Evolutionary conservation across 2,329 filamentous ascomycete species (phyloP).

Genomic region (Botrytis deweyae): DNA sequence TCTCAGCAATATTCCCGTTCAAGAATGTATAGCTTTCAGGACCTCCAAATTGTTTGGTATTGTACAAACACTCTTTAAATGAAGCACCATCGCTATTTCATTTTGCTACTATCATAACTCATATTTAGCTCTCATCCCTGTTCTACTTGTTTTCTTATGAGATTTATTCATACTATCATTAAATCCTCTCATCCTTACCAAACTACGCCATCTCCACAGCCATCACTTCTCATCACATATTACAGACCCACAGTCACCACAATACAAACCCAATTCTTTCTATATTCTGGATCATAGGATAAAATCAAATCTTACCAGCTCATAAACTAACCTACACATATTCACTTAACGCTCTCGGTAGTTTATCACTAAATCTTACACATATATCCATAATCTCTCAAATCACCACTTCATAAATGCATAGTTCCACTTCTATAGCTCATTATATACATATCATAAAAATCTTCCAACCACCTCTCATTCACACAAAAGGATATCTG

Average conservation of each 20-base stretch:
- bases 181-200: accelerated
- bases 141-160: neutral
- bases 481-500: no score
- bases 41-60: neutral
- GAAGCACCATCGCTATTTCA: accelerated
- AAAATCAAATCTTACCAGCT: neutral
- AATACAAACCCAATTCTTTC: neutral
- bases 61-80: neutral
- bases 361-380: no score
- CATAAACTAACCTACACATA: accelerated
- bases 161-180: neutral
- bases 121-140: neutral
- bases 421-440: accelerated
- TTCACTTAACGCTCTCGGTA: neutral
- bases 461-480: no score
- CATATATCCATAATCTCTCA: neutral
- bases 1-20: neutral
- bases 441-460: no score
- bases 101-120: accelerated
- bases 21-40: neutral
- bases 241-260: neutral
- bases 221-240: accelerated
- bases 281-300: neutral
- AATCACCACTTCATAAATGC: accelerated
- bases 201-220: neutral